Evolutionary conservation across 495 filamentous ascomycete genomes (phyloP), one percentile per base, ranked within the genome.

Genomic region (Penicillium angulare): DNA sequence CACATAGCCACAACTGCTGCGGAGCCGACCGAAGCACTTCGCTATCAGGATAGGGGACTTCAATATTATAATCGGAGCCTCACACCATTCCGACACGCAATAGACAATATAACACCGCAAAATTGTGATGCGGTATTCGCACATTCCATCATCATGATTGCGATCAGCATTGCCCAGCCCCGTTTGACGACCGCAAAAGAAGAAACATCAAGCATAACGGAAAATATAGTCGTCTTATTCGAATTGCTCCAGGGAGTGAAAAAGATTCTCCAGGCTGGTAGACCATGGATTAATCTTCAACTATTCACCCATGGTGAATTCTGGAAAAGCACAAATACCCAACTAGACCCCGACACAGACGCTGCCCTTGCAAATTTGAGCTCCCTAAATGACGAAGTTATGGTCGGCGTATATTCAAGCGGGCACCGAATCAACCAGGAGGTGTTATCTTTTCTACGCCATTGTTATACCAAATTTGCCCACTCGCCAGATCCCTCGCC

Each of bases 81-180:
- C 1, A 57, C 65, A 1, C 61, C 71, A 22, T 74, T 73, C n/a
- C 67, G 74, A 6, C 53, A 64, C 8, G 56, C 70, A 9, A 62
- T 81, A 21, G 65, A 68, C 32, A 60, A 65, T 34, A 42, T 79
- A 22, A 71, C 53, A 4, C 59, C 68, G n/a, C 57, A 69, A n/a
- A 74, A 79, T 27, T 77, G 71, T 35, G 61, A 72, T 3, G 75
- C 72, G 0, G 66, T 78, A 1, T 74, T 76, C 43, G 70, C 72
- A 18, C 76, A 79, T 39, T 78, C 77, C 10, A 66, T 72, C 29
- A 57, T 80, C 3, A 75, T 70, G 24, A 68, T 65, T 3, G 68
- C 69, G 9, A 69, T 74, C 44, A 61, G 66, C 6, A 66, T 80
- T 15, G 69, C 67, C 1, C 56, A 64, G 18, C 73, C 76, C 3